Evolutionary conservation across 169 alveolate genomes (phyloP), one percentile per base, ranked within the genome.

Genomic region (Eimeria maxima): DNA sequence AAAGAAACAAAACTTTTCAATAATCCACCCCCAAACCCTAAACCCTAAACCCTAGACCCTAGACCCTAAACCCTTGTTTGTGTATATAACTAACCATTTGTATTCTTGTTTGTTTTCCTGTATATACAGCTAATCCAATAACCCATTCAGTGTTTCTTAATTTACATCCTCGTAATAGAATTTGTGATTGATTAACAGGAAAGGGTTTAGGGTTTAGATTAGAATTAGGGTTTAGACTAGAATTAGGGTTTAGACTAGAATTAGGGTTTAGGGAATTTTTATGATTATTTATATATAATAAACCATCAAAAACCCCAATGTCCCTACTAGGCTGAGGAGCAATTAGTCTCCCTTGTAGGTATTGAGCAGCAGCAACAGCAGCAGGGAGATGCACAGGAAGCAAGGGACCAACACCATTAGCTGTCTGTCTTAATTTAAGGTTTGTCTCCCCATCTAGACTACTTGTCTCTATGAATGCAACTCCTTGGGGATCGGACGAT

Each of bases 361-460:
- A 27, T 27, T 96, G 47, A 55, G 90, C 88, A 83, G 45, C 24
- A 90, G 53, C 14, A 83, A 86, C 42, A 65, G 94, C 80, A 38
- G 33, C 50, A 42, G 96, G 57, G 18, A 84, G 90, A 3, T 50
- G n/a, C 24, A 24, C 44, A 3, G 89, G 65, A 3, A 45, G 27
- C 11, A 27, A 0, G 10, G 18, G 38, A 6, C 29, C 22, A n/a
- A 42, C n/a, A 42, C 95, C 90, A n/a, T 27, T 86, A 33, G 71
- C 74, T 20, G 98, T 97, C 92, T 98, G 98, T 84, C 97, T 97
- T 42, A 97, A 98, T 95, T 99, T 99, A 55, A 99, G 96, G 89
- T 98, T 99, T 7, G 99, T 98, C 97, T 99, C 99, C 1, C 99
- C 99, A 96, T 99, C 99, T 87, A 99, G 96, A 78, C 99, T 98